Conservation (phyloP, 2,329 filamentous ascomycete species). For the Xylariaceae sp. region DNA sequence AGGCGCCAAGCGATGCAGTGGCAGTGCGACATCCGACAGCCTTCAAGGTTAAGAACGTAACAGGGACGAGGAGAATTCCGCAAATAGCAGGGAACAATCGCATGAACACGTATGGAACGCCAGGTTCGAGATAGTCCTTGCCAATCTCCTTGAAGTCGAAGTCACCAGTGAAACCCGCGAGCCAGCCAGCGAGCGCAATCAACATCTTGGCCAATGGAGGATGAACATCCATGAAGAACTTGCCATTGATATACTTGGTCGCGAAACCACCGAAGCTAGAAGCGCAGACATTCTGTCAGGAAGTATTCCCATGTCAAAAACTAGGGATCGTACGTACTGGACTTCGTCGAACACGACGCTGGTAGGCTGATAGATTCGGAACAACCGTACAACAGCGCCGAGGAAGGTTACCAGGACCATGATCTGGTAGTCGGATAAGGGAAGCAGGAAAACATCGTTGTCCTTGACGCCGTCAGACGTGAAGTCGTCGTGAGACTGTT, state of each 20-base stretch:
- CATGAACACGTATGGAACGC: slow-evolving; percentile 97
- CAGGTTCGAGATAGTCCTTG: slow-evolving; percentile 93
- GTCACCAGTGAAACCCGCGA: slow-evolving; percentile 88
- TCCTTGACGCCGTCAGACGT: slow-evolving; percentile 75
- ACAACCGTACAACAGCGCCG: slow-evolving; percentile 76
- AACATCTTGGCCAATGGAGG: slow-evolving; percentile 94
- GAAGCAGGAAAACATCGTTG: slow-evolving; percentile 87
- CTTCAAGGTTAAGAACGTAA: slow-evolving; percentile 93
- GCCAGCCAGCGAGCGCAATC: slow-evolving; percentile 88
- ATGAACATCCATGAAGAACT: slow-evolving; percentile 99
- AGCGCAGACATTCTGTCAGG: slow-evolving; percentile 17
- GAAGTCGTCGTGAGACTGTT: slow-evolving; percentile 50
- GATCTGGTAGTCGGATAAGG: slow-evolving; percentile 75
- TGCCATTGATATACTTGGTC: slow-evolving; percentile 98
- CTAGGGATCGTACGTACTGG: slow-evolving; percentile 61
- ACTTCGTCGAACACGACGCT: slow-evolving; percentile 99
- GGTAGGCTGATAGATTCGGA: slow-evolving; percentile 91
- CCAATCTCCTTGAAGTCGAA: slow-evolving; percentile 99
- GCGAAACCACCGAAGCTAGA: slow-evolving; percentile 93
- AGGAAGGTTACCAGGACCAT: slow-evolving; percentile 68
- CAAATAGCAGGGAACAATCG: slow-evolving; percentile 85
- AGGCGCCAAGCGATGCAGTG: slow-evolving; percentile 76
- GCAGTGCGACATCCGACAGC: slow-evolving; percentile 81
- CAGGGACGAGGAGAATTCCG: slow-evolving; percentile 81
- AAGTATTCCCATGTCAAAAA: slow-evolving; percentile 5